Evolutionary conservation across 768 basidiomycete genomes (phyloP), one percentile per base, ranked within the genome.

Genomic region (Tulasnella sp.): DNA sequence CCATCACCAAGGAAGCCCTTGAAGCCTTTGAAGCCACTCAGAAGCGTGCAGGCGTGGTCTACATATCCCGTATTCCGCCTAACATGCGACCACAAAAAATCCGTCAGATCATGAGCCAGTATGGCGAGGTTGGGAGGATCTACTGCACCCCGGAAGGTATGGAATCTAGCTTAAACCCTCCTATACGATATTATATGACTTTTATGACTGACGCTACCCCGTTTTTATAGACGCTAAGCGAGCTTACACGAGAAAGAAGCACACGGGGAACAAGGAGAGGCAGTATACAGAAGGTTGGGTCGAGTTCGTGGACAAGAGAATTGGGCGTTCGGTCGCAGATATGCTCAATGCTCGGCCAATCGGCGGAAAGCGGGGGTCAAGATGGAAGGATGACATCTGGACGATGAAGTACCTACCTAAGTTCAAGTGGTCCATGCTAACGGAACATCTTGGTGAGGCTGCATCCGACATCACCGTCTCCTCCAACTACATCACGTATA

Each of bases 351-450:
- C 93, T 1, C 84, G 92, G 66, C 80, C 91, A 1, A 92, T 99
- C 61, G 96, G 94, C 27, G 92, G 91, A 1, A 93, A 91, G 75
- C 92, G 91, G 69, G 85, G 86, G 4, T 78, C 82, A 2, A 76
- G 90, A 60, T 97, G 91, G 89, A 77, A 90, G 68, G 94, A 98
- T 68, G 96, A 99, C 64, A 83, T 99, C 7, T 99, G 96, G 96
- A 97, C 96, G 59, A 94, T 98, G 92, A 94, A 94, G 69, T 99
- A 99, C 70, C 74, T 99, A 60, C 93, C 93, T 8, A 87, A 83
- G 67, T 99, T 98, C 77, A 96, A 93, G 67, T 99, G 96, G 96
- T 83, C 87, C 71, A 96, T 96, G 94, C 75, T 99, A 60, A 93
- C 91, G 4, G 96, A 98, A 71, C 94, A 97, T 78, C 85, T 99